These are phyloP conservation scores for Flammula alnicola DNA, from an alignment of 1,284 basidiomycete species.

Conservation along the genomic window DNA sequence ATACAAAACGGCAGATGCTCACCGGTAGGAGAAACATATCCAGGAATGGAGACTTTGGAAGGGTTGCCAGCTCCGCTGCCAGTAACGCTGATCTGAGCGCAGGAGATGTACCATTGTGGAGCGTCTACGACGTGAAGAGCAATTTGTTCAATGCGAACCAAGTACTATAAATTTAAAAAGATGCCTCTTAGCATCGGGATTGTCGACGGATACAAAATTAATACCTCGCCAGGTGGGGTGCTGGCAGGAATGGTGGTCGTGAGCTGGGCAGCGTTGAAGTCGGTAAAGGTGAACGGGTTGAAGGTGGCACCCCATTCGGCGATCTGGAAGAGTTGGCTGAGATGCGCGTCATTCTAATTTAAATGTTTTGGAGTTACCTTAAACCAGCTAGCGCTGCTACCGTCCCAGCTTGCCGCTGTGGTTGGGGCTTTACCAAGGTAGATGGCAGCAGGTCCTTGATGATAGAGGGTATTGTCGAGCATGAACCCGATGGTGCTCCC, in stretches of 20 bases:
- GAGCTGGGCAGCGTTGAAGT: slow-evolving; percentile 24
- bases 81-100: slow-evolving; percentile 18
- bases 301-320: neutral
- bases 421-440: slow-evolving; percentile 36
- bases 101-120: slow-evolving; percentile 17
- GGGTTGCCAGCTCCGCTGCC: slow-evolving; percentile 10
- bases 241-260: slow-evolving; percentile 31
- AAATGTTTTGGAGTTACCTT: slow-evolving; percentile 33
- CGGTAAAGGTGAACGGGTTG: neutral
- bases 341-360: neutral
- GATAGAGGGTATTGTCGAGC: slow-evolving; percentile 45
- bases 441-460: neutral
- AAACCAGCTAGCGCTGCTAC: slow-evolving; percentile 45
- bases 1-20: slow-evolving; percentile 9
- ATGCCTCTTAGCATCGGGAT: neutral
- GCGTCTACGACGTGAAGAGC: slow-evolving; percentile 28
- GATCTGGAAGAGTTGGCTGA: neutral
- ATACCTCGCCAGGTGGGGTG: slow-evolving; percentile 31
- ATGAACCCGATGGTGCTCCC: slow-evolving; percentile 44
- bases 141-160: slow-evolving; percentile 37
- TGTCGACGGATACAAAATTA: neutral
- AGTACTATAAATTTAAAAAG: slow-evolving; percentile 23
- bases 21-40: slow-evolving; percentile 30
- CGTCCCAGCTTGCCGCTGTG: slow-evolving; percentile 37
- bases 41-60: slow-evolving; percentile 17